A percentile compares a stretch with the other conserved stretches of the same genome.
phyloP scores from a whole-genome alignment of 305 asterid species.

The Lippia alba region DNA sequence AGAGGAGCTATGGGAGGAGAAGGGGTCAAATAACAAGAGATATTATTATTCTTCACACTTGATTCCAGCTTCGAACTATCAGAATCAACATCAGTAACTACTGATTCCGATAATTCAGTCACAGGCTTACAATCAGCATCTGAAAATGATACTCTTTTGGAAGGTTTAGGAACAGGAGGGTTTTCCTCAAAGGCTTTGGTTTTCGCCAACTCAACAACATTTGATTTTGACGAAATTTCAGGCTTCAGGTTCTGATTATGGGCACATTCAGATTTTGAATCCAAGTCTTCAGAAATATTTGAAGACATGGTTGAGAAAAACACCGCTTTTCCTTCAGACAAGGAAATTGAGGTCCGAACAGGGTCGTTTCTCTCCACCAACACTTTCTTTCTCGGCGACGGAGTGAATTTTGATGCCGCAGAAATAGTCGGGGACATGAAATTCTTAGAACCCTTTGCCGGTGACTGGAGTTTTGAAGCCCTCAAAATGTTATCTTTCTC shows the following conservation, averaged over 20 bases:
- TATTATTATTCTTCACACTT: conserved; percentile 19
- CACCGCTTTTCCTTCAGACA: conserved; percentile 73
- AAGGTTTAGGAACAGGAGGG: conserved; percentile 50
- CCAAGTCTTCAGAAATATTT: conserved; percentile 35
- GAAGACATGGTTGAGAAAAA: conserved; percentile 51
- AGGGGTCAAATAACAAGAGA: conserved; percentile 35
- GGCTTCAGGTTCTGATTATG: conserved; percentile 18
- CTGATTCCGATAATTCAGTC: conserved; percentile 43
- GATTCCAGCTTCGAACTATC: conserved; percentile 38
- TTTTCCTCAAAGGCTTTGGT: conserved; percentile 38
- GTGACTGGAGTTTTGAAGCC: conserved; percentile 50
- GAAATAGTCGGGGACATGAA: conserved; percentile 98
- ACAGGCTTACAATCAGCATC: conserved; percentile 38
- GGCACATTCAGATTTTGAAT: conserved; percentile 37
- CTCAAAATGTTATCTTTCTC: conserved; percentile 45
- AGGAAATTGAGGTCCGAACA: conserved; percentile 66
- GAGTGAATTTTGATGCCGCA: conserved; percentile 87
- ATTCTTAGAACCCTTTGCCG: conserved; percentile 65
- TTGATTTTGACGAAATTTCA: conserved; percentile 23
- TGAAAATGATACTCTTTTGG: conserved; percentile 60
- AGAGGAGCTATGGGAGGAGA: conserved; percentile 59
- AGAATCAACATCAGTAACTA: conserved; percentile 43
- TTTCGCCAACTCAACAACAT: conserved; percentile 29
- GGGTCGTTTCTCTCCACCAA: conserved; percentile 83
- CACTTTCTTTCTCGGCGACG: conserved; percentile 81